Evolutionary conservation across 345 rosid genomes (phyloP), one percentile per base, ranked within the genome.

Genomic region (Sonneratia caseolaris): DNA sequence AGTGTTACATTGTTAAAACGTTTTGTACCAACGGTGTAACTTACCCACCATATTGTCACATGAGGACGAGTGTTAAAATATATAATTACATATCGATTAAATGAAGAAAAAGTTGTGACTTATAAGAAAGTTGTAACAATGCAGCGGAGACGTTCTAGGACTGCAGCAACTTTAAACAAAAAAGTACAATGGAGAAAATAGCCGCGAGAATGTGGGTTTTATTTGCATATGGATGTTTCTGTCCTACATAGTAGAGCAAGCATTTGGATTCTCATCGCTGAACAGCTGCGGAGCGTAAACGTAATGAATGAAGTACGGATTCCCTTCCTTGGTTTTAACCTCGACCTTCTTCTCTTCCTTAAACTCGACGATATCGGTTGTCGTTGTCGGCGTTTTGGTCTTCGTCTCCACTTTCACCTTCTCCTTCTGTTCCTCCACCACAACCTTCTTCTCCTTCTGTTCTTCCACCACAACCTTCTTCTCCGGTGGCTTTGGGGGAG

Each of bases 191-290:
- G 43, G 9, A 40, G 43, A 40, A 40, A 40, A 4, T 40, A 8
- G 2, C 43, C 43, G 43, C 1, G 43, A 40, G 9, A 40, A 40
- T 40, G 43, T 2, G 5, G 43, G 43, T 40, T 40, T 40, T 40
- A 40, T 40, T 40, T 40, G 43, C 43, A 40, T 8, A 40, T 40
- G 43, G 9, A 4, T 4, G 5, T 40, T 48, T 48, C 18, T 15
- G 18, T 65, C 59, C 73, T 84, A 90, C 76, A 79, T 64, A 15
- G 87, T 75, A 69, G 71, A 78, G 77, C 98, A 93, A 72, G 98
- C 83, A 71, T 93, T 82, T 32, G 98, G 98, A 75, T 93, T 93
- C 78, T 93, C 95, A 77, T 93, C 97, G 73, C 98, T 93, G 69
- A 93, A 93, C 71, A 83, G 72, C 64, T 87, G 97, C 43, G 98